Evolutionary conservation across 768 basidiomycete genomes (phyloP), one percentile per base, ranked within the genome.

Genomic region (Kwoniella mangroviensis): DNA sequence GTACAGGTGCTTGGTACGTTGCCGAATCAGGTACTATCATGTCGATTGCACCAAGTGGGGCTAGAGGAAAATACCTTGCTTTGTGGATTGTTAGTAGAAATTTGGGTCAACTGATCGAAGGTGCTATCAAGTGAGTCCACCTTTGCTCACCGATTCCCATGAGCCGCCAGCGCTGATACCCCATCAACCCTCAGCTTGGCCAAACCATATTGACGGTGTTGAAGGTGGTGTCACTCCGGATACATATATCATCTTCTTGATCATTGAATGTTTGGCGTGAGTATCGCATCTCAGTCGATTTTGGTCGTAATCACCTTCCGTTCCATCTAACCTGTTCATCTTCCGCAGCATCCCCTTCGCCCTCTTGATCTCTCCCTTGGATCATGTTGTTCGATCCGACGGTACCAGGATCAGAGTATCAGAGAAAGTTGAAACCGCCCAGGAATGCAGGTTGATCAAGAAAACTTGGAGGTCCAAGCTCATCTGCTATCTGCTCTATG

Each of bases 11-110:
- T 4, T 66, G 65, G 65, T 66, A 66, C 26, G 70, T 74, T n/a
- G 73, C 73, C 12, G 73, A 74, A 55, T 55, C 73, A 17, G 73
- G 70, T 7, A 64, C 55, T 4, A 74, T 74, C 67, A 68, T 74
- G 70, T 71, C 70, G 0, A 51, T 71, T 12, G 61, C 73, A 10
- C 70, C 70, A 0, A 58, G 26, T 7, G 67, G 70, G 2, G 63
- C 67, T 7, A 63, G 73, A 62, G 73, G 73, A 40, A 71, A 71
- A 43, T 75, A 75, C 49, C 69, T 75, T 10, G 63, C 62, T 13
- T 40, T 78, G 57, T 40, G 76, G 76, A 60, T 73, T 54, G 59
- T 75, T 42, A 15, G 52, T 4, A 56, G 76, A 57, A 62, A 75
- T 65, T 5, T 74, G 28, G 54, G 63, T 13, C 45, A 76, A 62